phyloP scores from a whole-genome alignment of 2,329 filamentous ascomycete species.

The Xylaria multiplex region DNA sequence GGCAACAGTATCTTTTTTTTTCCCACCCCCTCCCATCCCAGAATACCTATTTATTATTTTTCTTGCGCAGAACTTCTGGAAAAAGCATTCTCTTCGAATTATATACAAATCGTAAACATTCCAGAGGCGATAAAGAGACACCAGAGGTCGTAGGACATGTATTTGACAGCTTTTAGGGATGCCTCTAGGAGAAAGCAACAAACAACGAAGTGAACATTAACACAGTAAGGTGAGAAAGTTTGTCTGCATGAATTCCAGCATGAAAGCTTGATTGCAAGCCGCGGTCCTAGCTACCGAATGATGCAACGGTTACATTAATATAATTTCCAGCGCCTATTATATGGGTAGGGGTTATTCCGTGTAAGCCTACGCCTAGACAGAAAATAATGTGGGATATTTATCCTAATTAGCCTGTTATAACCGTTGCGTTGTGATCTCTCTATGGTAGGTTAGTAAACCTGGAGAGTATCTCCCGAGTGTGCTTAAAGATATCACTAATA shows the following conservation, averaged over 20 bases:
- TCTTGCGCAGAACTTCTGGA: no score
- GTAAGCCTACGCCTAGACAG: background rate
- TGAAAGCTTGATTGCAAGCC: slow-evolving; percentile 1
- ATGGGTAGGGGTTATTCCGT: background rate
- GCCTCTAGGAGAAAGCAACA: no score
- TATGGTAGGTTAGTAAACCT: slow-evolving; percentile 31
- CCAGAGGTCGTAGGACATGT: no score
- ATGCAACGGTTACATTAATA: background rate
- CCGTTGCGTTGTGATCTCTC: slow-evolving; percentile 26
- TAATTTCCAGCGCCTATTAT: background rate
- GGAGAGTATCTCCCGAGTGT: slow-evolving; percentile 19
- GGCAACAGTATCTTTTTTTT: slow-evolving; percentile 22
- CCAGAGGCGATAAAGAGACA: no score
- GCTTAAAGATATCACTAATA: slow-evolving; percentile 15
- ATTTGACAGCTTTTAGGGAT: no score
- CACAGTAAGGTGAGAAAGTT: background rate
- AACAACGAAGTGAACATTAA: no score
- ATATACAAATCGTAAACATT: no score
- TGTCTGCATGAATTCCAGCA: background rate
- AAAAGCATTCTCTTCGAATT: no score
- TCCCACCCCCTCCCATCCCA: no score
- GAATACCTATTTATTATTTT: no score
- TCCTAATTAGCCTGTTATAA: slow-evolving; percentile 44
- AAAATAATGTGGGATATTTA: slow-evolving; percentile 27
- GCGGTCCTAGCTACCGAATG: background rate